Percentiles rank a stretch among this genome's conserved stretches.
These are phyloP conservation scores for Neonectria coccinea DNA, from an alignment of 2,329 filamentous ascomycete genomes.

Conservation along the genomic window DNA sequence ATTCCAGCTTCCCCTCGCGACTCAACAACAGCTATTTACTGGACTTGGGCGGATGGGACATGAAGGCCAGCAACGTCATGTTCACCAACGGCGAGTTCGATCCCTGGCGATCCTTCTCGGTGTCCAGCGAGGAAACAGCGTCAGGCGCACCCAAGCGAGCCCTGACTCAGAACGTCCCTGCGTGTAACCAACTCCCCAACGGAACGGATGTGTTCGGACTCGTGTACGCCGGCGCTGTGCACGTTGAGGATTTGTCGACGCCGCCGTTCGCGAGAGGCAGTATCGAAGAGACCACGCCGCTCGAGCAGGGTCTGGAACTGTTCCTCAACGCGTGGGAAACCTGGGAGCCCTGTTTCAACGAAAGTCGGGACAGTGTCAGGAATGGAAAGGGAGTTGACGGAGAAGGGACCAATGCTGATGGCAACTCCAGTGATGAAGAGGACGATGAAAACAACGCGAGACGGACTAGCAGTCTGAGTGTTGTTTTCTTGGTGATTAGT, in stretches of 20 bases:
- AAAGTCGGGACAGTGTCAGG: conserved; percentile 31
- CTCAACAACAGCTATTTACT: conserved; percentile 54
- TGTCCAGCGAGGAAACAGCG: conserved; percentile 24
- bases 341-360: conserved; percentile 34
- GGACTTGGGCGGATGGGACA: conserved; percentile 46
- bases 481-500: not conserved
- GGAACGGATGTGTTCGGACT: conserved; percentile 30
- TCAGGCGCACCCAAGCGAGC: conserved; percentile 10
- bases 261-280: not conserved
- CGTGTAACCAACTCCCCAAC: conserved; percentile 20
- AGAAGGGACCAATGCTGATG: conserved; percentile 11
- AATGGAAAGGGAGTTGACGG: conserved; percentile 28
- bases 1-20: conserved; percentile 14
- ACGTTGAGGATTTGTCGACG: conserved; percentile 27
- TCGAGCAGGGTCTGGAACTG: conserved; percentile 27
- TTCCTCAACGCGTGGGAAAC: conserved; percentile 31
- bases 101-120: conserved; percentile 43
- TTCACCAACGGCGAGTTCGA: conserved; percentile 48
- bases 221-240: conserved; percentile 24
- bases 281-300: conserved; percentile 11
- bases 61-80: conserved; percentile 41
- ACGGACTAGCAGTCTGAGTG: not conserved
- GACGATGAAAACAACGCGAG: not conserved
- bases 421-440: conserved; percentile 1
- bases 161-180: conserved; percentile 18